Evolutionary conservation across 1,284 basidiomycete species (phyloP).

Genomic region (Puccinia triticina): DNA sequence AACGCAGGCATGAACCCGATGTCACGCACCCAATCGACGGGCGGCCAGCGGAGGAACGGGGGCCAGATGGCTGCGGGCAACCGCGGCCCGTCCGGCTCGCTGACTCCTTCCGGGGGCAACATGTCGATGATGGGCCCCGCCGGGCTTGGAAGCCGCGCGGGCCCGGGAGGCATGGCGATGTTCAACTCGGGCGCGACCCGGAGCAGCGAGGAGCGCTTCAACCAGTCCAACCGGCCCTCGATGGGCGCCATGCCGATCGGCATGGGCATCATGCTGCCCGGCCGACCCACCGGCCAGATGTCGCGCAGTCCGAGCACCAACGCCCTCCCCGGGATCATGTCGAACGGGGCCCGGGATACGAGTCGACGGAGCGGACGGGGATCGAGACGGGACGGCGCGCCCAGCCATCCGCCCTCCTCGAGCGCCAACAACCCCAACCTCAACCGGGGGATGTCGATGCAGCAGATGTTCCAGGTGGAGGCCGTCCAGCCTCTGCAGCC

Average conservation of each 20-base stretch:
- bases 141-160: slow-evolving; percentile 30
- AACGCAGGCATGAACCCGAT: slow-evolving; percentile 30
- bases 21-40: slow-evolving; percentile 45
- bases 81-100: slow-evolving; percentile 43
- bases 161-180: slow-evolving; percentile 47
- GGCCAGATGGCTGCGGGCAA: slow-evolving; percentile 23
- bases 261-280: slow-evolving; percentile 32
- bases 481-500: slow-evolving; percentile 42
- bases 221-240: slow-evolving; percentile 26
- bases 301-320: slow-evolving; percentile 40
- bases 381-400: slow-evolving; percentile 24
- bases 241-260: slow-evolving; percentile 49
- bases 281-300: slow-evolving; percentile 44
- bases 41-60: slow-evolving; percentile 41
- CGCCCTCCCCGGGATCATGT: slow-evolving; percentile 44
- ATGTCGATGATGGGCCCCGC: slow-evolving; percentile 45
- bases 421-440: slow-evolving; percentile 35
- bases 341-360: slow-evolving; percentile 44
- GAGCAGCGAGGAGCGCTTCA: slow-evolving; percentile 47
- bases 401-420: too few species aligned
- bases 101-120: slow-evolving; percentile 36
- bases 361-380: slow-evolving; percentile 44
- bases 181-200: slow-evolving; percentile 24
- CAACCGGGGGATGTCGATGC: slow-evolving; percentile 29
- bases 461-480: slow-evolving; percentile 56